Base-by-base conservation (phyloP, 176 grass and related monocot species). In the Zizania latifolia region DNA sequence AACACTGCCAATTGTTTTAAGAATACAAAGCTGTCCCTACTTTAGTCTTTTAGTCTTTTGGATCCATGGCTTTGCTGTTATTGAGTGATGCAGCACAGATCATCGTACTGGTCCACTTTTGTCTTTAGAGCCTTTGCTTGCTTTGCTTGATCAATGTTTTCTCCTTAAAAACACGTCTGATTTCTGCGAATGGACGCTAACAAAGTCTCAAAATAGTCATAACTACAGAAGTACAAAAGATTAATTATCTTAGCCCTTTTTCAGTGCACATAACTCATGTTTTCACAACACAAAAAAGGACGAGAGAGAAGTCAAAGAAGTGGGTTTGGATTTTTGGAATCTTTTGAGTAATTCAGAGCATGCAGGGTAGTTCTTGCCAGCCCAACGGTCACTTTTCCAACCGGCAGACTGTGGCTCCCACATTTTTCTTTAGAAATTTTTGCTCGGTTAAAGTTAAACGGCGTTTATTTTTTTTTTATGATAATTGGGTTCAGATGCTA, bases 351-450 rank as follows among this genome's bases (percentile, higher is more conserved):
- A n/a, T n/a, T n/a, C n/a, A n/a, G n/a, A n/a, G n/a, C n/a, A n/a
- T n/a, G 28, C 55, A 58, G 57, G 44, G 75, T 58, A 65, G 72
- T 46, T 62, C 43, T 62, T 46, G 53, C 75, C 70, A 83, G 55
- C 41, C 54, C 43, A 84, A 84, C 86, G 55, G 75, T 27, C 81
- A 63, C 75, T 75, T 74, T 74, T 80, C 34, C 65, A 79, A 58
- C 81, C 27, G 44, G 16, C 45, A 46, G 6, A 35, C 2, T 0
- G 43, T 56, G 54, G 86, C 69, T 27, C 43, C 80, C 34, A 10
- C 55, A 33, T 28, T 41, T 62, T 15, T 17, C 7, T n/a, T n/a
- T n/a, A n/a, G n/a, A n/a, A n/a, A n/a, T n/a, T n/a, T n/a, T n/a
- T n/a, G n/a, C n/a, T n/a, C n/a, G n/a, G n/a, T n/a, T n/a, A n/a